These are phyloP conservation scores for Globisporangium cystogenes DNA, from an alignment of 352 stramenopile genomes.

Conservation along the genomic window DNA sequence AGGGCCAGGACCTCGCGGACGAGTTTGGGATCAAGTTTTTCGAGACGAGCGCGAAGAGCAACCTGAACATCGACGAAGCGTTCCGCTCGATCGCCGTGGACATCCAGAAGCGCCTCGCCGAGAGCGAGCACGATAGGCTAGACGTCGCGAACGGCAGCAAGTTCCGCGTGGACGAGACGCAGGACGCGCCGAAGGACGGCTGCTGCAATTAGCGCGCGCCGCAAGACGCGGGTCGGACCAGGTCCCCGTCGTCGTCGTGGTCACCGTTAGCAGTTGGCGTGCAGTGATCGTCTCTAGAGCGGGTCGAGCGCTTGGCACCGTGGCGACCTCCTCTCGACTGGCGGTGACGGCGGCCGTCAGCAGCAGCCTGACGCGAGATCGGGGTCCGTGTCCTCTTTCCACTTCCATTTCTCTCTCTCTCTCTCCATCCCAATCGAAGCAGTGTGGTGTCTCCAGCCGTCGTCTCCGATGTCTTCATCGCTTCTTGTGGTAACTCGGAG, in stretches of 20 bases:
- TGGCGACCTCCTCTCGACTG: neutral
- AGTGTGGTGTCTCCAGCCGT: neutral
- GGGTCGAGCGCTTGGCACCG: neutral
- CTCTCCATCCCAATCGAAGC: neutral
- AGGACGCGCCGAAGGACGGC: slow-evolving; percentile 71
- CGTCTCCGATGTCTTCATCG: too few relatives aligned
- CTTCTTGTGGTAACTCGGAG: too few relatives aligned
- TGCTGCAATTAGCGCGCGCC: slow-evolving; percentile 54
- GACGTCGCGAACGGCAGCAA: slow-evolving; percentile 83
- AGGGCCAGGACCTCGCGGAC: slow-evolving; percentile 90
- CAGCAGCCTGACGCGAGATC: neutral
- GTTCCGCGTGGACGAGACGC: slow-evolving; percentile 80
- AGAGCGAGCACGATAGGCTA: slow-evolving; percentile 87
- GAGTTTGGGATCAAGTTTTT: slow-evolving; percentile 95
- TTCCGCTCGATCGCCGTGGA: slow-evolving; percentile 87
- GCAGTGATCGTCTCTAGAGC: neutral
- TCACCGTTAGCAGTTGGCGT: neutral
- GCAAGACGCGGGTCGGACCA: neutral
- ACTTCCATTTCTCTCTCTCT: neutral
- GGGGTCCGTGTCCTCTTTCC: neutral
- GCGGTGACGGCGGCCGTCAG: neutral
- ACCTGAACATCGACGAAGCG: slow-evolving; percentile 90
- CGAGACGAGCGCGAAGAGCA: slow-evolving; percentile 92
- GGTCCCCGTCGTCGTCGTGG: neutral
- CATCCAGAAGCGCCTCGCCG: slow-evolving; percentile 82